Percentiles rank a stretch among this genome's conserved stretches.
These are phyloP conservation scores for sorghum (Sorghum bicolor) DNA, from an alignment of 176 grass and related monocot genomes.

Conservation along the genomic window DNA sequence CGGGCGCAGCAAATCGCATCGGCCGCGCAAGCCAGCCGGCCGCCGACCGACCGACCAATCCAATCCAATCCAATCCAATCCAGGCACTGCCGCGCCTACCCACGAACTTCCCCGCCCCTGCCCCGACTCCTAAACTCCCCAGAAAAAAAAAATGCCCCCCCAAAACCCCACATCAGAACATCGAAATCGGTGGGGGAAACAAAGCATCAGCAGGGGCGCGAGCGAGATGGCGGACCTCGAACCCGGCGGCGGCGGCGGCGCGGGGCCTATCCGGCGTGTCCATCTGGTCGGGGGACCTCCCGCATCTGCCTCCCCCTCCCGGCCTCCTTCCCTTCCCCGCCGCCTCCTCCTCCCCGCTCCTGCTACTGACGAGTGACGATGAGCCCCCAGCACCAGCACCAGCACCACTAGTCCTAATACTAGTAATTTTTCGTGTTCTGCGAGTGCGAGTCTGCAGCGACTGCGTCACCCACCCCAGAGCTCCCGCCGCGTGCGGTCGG, in stretches of 20 bases:
- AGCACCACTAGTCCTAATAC: background rate
- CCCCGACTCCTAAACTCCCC: background rate
- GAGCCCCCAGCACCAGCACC: background rate
- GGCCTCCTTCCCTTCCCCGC: background rate
- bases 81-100: background rate
- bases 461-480: no score
- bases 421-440: background rate
- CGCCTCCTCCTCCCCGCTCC: background rate
- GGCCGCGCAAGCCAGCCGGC: background rate
- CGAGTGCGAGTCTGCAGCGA: no score
- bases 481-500: no score
- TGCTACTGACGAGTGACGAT: background rate
- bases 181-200: background rate
- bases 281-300: conserved; percentile 38
- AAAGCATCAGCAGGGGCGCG: background rate
- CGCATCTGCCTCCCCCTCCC: conserved; percentile 20
- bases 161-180: background rate
- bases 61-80: background rate
- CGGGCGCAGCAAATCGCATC: background rate
- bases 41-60: background rate
- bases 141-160: background rate
- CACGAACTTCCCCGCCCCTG: background rate
- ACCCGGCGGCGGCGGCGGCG: conserved; percentile 8
- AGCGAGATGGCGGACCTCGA: conserved; percentile 36
- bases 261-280: conserved; percentile 73